These are phyloP conservation scores for Penicillium sp. DNA, from an alignment of 2,329 filamentous ascomycete genomes.

Conservation along the genomic window DNA sequence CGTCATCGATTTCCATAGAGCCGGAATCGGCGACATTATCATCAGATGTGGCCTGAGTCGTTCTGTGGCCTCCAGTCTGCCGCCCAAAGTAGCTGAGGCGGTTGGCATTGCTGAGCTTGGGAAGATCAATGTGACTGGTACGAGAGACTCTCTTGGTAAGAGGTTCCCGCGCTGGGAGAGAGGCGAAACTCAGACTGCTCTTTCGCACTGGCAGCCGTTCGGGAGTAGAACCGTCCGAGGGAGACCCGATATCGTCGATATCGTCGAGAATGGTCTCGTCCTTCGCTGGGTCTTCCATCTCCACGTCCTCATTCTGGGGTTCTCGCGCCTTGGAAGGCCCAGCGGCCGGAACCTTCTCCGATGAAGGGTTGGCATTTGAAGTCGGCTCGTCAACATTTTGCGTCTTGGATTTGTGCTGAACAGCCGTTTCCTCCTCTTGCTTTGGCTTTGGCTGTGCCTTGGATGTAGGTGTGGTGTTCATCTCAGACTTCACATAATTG, in stretches of 20 bases:
- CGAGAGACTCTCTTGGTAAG: constrained; percentile 74
- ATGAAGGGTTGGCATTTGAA: constrained; percentile 12
- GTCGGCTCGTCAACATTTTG: constrained; percentile 10
- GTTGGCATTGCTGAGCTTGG: constrained; percentile 40
- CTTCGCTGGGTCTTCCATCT: constrained; percentile 22
- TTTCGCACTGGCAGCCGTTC: constrained; percentile 71
- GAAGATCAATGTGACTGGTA: constrained; percentile 69
- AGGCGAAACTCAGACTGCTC: constrained; percentile 91
- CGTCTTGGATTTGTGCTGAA: constrained; percentile 3
- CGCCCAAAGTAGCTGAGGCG: constrained; percentile 69
- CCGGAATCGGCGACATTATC: constrained; percentile 45
- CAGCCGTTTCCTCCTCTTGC: not conserved
- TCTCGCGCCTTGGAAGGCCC: constrained; percentile 6
- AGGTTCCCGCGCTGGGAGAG: constrained; percentile 84
- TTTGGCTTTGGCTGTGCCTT: constrained; percentile 3
- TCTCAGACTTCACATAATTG: constrained; percentile 4
- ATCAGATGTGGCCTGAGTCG: constrained; percentile 31
- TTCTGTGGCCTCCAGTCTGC: constrained; percentile 59
- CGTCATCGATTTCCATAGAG: constrained; percentile 50
- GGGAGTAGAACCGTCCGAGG: constrained; percentile 46
- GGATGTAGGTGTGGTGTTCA: constrained; percentile 6
- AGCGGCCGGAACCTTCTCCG: constrained; percentile 12
- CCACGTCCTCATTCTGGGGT: constrained; percentile 13
- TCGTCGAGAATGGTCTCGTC: constrained; percentile 35
- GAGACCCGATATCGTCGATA: constrained; percentile 46